Base-by-base conservation (phyloP, 2,329 filamentous ascomycete species). In the Phoma herbarum region DNA sequence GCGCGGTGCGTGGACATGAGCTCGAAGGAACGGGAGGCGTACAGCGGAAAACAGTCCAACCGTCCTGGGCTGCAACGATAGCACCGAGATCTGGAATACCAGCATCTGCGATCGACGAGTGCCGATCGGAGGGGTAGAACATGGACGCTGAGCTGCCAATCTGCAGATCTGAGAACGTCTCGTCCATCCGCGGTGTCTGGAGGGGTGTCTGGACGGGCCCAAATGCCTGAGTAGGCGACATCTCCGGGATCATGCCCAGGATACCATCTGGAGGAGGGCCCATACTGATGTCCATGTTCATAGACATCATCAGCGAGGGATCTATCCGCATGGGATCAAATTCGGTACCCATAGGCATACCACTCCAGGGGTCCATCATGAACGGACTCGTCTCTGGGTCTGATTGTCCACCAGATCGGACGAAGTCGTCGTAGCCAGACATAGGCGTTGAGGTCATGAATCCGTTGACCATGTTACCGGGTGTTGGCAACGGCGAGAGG, bases 21-120 rank as follows among this genome's bases (percentile, higher is more conserved):
- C 75, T 79, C 3, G 82, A 80, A 14, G 81, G 77, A 42, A 82
- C 77, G 22, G 79, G 77, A 16, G 82, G 81, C 14, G 79, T 83
- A 68, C 83, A 85, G 37, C 82, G 78, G 63, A 84, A 85, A 7
- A 80, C 81, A 4, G 79, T 81, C 83, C 83, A 85, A 8, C 78
- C 79, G 59, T 84, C 81, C 56, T 83, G 82, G 26, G 82, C 82
- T 20, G 80, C 77, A 41, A 83, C 74, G 45, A 84, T 81, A 6
- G 81, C 80, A 42, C 79, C 78, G 41, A 82, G 77, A 57, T 83
- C 81, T 10, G 75, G 73, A 44, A 75, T 68, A 5, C 75, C 71
- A 11, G 69, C 62, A 43, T 76, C 75, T 26, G 64, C 71, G 23
- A 78, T 78, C 0, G 80, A 81, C 31, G 70, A 70, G 16, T 82